Evolutionary conservation across 2,329 filamentous ascomycete genomes (phyloP), one percentile per base, ranked within the genome.

Genomic region (Ceratocystis destructans): DNA sequence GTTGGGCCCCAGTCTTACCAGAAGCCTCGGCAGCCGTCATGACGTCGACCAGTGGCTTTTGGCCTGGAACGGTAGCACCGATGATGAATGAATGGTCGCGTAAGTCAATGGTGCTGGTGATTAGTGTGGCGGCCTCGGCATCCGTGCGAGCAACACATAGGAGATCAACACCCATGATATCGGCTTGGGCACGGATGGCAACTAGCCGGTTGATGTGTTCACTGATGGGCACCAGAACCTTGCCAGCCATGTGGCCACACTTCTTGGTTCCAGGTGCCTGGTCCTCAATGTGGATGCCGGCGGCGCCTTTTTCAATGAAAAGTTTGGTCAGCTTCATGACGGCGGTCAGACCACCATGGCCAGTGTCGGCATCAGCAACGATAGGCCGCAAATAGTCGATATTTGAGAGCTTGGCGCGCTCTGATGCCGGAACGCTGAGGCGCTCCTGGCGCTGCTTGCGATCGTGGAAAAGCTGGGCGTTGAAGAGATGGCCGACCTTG

Each of bases 251-350:
- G 79, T 97, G 94, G 70, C 94, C 94, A 76, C 94, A 99, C 84
- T 99, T 99, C 85, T 99, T 99, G 62, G 94, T 97, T 65, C 94
- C 94, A 2, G 94, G 93, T 3, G 94, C 93, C 78, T 97, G 94
- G 76, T 99, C 94, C 78, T 99, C 94, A 71, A 99, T 96, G 78
- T 99, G 94, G 73, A 99, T 96, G 71, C 94, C 94, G 53, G 94
- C 94, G 59, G 94, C 94, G 72, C 94, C 94, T 77, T 92, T 91
- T 80, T 99, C 94, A 70, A 97, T 79, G 76, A 99, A 97, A 67
- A 97, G 84, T 82, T 96, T 96, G 70, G 94, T 97, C 72, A 99
- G 85, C 83, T 97, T 99, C 94, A 99, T 97, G 72, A 97, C 88
- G 66, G 94, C 94, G n/a, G 94, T 97, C 69, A 99, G 82, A 73